A percentile compares a stretch with the other conserved stretches of the same genome.
phyloP scores from a whole-genome alignment of 2,329 filamentous ascomycete species.

The Nannizziopsis arthrosporioides region DNA sequence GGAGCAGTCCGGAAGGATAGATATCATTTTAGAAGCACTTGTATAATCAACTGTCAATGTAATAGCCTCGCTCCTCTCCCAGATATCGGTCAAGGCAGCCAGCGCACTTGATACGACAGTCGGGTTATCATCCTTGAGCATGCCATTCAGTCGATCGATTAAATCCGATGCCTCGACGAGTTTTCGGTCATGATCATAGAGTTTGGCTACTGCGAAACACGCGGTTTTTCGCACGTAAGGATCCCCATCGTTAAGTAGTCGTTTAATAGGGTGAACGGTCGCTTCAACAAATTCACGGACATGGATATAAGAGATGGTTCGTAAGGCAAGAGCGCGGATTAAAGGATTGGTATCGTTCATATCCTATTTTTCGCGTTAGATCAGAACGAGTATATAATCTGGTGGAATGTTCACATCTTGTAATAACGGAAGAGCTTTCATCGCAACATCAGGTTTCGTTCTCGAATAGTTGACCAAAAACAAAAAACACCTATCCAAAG shows the following conservation, averaged over 20 bases:
- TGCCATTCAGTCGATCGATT: constrained; percentile 78
- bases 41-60: constrained; percentile 96
- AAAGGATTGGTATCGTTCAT: constrained; percentile 89
- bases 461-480: constrained; percentile 95
- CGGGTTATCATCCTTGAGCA: constrained; percentile 90
- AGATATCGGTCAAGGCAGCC: constrained; percentile 89
- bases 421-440: constrained; percentile 82
- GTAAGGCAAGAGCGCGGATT: constrained; percentile 78
- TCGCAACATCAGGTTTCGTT: constrained; percentile 82
- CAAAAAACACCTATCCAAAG: constrained; percentile 71
- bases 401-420: constrained; percentile 58
- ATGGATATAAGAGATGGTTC: constrained; percentile 95
- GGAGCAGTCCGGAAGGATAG: constrained; percentile 90
- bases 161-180: constrained; percentile 84
- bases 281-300: constrained; percentile 91
- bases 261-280: constrained; percentile 72
- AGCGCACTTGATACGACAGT: constrained; percentile 93
- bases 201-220: constrained; percentile 88
- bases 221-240: constrained; percentile 97
- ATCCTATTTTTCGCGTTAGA: constrained; percentile 45
- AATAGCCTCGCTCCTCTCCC: constrained; percentile 94
- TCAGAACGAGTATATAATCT: neutral
- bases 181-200: constrained; percentile 89
- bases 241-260: constrained; percentile 70
- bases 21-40: constrained; percentile 96